Conservation (phyloP, 768 basidiomycete genomes). For the Russula vinacea region DNA sequence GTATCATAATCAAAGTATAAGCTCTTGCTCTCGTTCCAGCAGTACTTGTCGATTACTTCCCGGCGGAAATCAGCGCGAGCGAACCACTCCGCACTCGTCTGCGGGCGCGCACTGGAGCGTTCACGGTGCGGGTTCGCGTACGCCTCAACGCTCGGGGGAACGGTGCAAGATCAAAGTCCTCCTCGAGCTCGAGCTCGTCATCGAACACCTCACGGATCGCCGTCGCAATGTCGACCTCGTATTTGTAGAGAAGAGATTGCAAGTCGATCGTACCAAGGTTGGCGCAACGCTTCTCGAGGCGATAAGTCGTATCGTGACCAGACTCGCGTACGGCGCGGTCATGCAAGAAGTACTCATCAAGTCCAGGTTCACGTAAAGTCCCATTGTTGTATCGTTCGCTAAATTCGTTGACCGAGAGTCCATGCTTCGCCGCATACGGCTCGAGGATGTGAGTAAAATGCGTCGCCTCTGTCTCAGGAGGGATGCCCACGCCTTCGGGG, state of each 20-base stretch:
- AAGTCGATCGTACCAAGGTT: conserved; percentile 96
- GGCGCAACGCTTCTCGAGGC: conserved; percentile 96
- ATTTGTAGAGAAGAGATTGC: conserved; percentile 95
- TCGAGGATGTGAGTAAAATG: conserved; percentile 98
- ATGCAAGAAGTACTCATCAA: conserved; percentile 97
- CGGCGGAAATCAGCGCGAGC: conserved; percentile 80
- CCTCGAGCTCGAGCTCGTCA: conserved; percentile 86
- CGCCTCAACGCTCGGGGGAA: conserved; percentile 76
- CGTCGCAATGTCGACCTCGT: conserved; percentile 97
- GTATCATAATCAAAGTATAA: conserved; percentile 98
- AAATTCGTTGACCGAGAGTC: conserved; percentile 92
- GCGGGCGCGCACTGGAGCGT: conserved; percentile 55
- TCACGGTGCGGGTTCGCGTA: conserved; percentile 63
- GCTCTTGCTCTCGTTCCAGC: conserved; percentile 95
- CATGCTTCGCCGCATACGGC: conserved; percentile 89
- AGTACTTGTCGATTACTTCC: conserved; percentile 85
- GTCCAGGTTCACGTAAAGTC: conserved; percentile 72
- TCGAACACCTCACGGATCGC: conserved; percentile 95
- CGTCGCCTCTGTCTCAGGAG: conserved; percentile 96
- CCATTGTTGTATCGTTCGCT: conserved; percentile 94
- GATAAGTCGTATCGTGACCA: conserved; percentile 94
- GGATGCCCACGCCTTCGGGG: conserved; percentile 91
- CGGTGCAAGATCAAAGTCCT: conserved; percentile 86
- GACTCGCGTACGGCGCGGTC: conserved; percentile 96
- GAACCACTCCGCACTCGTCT: conserved; percentile 90